These are phyloP conservation scores for Rachicladosporium sp. DNA, from an alignment of 2,329 filamentous ascomycete genomes.

Conservation along the genomic window DNA sequence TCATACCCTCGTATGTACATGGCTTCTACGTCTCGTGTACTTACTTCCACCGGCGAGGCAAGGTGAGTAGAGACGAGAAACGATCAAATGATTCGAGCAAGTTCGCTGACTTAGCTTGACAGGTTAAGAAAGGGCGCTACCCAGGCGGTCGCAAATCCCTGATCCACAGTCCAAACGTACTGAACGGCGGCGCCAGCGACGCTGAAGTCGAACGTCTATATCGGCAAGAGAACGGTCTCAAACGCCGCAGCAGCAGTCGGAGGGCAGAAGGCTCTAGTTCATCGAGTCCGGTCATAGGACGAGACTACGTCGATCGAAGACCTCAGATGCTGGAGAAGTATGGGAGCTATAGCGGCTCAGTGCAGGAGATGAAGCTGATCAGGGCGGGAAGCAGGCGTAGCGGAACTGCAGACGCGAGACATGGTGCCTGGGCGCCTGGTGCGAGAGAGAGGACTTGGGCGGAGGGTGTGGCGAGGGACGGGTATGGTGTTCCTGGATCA, in stretches of 20 bases:
- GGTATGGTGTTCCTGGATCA: constrained; percentile 1
- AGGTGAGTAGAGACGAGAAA: constrained; percentile 10
- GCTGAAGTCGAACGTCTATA: constrained; percentile 21
- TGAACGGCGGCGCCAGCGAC: constrained; percentile 26
- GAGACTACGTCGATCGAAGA: constrained; percentile 1
- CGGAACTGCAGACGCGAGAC: neutral
- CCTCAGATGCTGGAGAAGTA: neutral
- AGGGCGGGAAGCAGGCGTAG: neutral
- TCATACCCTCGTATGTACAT: constrained; percentile 29
- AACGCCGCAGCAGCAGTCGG: constrained; percentile 1
- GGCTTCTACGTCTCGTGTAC: constrained; percentile 30
- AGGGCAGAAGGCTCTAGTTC: constrained; percentile 2
- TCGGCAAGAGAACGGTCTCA: constrained; percentile 11
- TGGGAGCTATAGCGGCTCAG: constrained; percentile 1
- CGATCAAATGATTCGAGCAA: neutral
- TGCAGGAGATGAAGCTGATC: constrained; percentile 1
- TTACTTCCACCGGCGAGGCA: constrained; percentile 27
- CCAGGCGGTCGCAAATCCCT: constrained; percentile 25
- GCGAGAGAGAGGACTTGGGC: constrained; percentile 4
- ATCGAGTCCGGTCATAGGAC: neutral
- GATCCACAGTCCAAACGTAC: constrained; percentile 24
- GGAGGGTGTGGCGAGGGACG: constrained; percentile 3
- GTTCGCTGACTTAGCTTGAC: neutral
- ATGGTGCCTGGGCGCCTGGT: neutral
- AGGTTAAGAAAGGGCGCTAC: constrained; percentile 26